Evolutionary conservation across 306 rosid genomes (phyloP).

Genomic region (Abrus precatorius): DNA sequence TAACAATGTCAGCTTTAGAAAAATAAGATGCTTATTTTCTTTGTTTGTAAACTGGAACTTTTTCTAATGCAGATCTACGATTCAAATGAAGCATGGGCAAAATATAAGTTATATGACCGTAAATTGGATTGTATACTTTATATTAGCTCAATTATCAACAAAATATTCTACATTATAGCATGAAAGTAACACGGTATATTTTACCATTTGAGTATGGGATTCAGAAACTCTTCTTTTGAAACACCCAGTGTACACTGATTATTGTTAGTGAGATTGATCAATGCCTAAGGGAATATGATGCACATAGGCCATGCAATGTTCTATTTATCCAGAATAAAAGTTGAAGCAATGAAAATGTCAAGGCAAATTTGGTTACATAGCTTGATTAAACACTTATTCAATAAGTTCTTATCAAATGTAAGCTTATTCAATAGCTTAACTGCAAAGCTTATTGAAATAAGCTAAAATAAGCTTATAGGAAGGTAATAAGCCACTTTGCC

Average conservation of each 20-base stretch:
- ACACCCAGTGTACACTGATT: constrained; percentile 2
- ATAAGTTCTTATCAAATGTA: background rate
- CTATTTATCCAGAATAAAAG: constrained; percentile 22
- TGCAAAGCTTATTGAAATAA: background rate
- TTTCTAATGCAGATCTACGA: constrained; percentile 6
- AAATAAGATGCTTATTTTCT: background rate
- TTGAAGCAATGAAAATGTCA: background rate
- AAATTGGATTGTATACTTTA: background rate
- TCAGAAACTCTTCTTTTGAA: constrained; percentile 28
- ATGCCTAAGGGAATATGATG: constrained; percentile 10
- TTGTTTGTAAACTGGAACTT: background rate
- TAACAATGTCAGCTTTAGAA: background rate
- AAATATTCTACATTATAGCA: constrained; percentile 32
- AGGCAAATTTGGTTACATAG: background rate
- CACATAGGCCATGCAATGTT: constrained; percentile 15
- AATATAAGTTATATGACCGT: constrained; percentile 20
- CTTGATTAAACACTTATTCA: background rate
- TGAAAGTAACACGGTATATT: constrained; percentile 13
- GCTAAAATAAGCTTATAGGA: background rate
- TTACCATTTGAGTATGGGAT: constrained; percentile 1
- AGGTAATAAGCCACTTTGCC: background rate
- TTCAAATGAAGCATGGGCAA: constrained; percentile 25
- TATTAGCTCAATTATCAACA: background rate
- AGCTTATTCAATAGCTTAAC: background rate
- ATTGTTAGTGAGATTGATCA: background rate